These are phyloP conservation scores for Volvox africanus DNA, from an alignment of 139 green algal genomes.

Conservation along the genomic window DNA sequence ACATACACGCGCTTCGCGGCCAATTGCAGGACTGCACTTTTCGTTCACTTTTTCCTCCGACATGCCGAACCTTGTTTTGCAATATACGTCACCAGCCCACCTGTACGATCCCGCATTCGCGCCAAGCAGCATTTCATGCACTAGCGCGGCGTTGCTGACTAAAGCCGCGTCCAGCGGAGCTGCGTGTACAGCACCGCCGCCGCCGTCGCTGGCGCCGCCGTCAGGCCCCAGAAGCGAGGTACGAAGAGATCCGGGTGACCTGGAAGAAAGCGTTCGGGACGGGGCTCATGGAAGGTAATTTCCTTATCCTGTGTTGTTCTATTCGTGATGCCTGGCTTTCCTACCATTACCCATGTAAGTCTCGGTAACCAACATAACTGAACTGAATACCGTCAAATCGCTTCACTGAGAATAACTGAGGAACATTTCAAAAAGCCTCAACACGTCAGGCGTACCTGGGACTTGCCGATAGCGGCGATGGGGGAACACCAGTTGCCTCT, in stretches of 20 bases:
- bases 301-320: too few species aligned
- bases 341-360: too few species aligned
- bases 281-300: not conserved
- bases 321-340: too few species aligned
- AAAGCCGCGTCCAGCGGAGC: constrained; percentile 16
- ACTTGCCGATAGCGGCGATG: constrained; percentile 4
- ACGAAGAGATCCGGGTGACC: not conserved
- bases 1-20: not conserved
- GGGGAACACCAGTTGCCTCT: not conserved
- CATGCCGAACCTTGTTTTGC: too few species aligned
- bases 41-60: too few species aligned
- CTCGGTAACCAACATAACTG: too few species aligned
- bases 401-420: too few species aligned
- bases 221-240: not conserved
- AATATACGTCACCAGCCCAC: constrained; percentile 13
- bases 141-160: constrained; percentile 10
- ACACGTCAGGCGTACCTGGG: constrained; percentile 5
- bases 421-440: too few species aligned
- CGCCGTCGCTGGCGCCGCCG: not conserved
- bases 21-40: not conserved
- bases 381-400: too few species aligned
- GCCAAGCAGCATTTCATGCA: constrained; percentile 32
- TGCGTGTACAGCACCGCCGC: not conserved
- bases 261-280: not conserved
- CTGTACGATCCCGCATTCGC: constrained; percentile 11